Conservation (phyloP, 2,329 filamentous ascomycete species). For the Xylariaceae sp. region DNA sequence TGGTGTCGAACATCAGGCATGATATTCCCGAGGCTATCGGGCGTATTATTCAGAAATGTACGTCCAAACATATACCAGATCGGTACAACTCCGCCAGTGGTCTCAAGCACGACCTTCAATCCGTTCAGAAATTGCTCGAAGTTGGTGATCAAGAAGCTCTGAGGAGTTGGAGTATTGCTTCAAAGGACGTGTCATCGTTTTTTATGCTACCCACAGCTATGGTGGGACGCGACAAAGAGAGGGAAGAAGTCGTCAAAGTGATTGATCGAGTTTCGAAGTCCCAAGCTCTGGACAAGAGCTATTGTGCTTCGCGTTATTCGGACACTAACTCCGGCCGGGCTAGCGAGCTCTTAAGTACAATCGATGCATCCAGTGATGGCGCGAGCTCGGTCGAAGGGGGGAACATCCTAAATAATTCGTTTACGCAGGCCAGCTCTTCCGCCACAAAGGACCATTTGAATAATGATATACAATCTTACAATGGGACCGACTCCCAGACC, state of each 20-base stretch:
- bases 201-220: constrained; percentile 84
- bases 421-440: constrained; percentile 52
- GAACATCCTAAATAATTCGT: constrained; percentile 57
- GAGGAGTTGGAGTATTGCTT: constrained; percentile 76
- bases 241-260: constrained; percentile 71
- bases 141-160: constrained; percentile 77
- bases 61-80: constrained; percentile 84
- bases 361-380: constrained; percentile 65
- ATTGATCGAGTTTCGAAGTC: constrained; percentile 78
- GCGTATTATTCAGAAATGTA: constrained; percentile 89
- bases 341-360: constrained; percentile 54
- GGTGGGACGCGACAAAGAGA: constrained; percentile 80
- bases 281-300: constrained; percentile 58
- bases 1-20: constrained; percentile 76
- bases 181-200: constrained; percentile 89
- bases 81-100: constrained; percentile 90
- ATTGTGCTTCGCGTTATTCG: constrained; percentile 54
- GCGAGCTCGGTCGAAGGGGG: constrained; percentile 63
- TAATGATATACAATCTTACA: constrained; percentile 46
- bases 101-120: constrained; percentile 78
- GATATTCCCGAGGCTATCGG: constrained; percentile 86
- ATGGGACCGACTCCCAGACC: constrained; percentile 37
- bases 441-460: constrained; percentile 50
- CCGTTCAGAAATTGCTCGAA: constrained; percentile 75
- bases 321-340: constrained; percentile 60